A percentile compares a stretch with the other conserved stretches of the same genome.
Evolutionary conservation across 225 moss, liverwort and hornwort species (phyloP).

Genomic region (Takakia lepidozioides): DNA sequence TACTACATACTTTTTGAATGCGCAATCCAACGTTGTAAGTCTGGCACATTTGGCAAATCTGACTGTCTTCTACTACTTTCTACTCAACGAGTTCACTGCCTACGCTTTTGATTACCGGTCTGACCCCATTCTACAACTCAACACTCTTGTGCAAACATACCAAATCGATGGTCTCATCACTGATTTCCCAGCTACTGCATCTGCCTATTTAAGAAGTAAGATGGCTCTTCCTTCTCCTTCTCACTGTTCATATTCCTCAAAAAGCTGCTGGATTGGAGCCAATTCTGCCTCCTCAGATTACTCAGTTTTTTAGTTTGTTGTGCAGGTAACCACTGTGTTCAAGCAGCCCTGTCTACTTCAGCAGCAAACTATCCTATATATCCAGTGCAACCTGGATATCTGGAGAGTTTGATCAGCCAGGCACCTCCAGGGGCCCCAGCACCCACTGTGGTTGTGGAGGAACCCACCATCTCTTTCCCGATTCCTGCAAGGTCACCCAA

Average conservation of each 20-base stretch:
- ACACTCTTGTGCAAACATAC: slow-evolving; percentile 28
- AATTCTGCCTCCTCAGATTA: neutral
- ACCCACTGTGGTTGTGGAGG: neutral
- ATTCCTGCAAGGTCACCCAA: too few relatives aligned
- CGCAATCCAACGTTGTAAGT: slow-evolving; percentile 23
- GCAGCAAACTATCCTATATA: neutral
- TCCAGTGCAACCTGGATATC: neutral
- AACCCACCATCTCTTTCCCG: slow-evolving; percentile 1
- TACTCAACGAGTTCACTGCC: slow-evolving; percentile 48
- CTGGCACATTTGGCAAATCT: slow-evolving; percentile 64
- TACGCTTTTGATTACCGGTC: slow-evolving; percentile 40
- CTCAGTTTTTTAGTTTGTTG: neutral
- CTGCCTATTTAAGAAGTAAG: slow-evolving; percentile 45
- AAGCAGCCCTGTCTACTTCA: neutral
- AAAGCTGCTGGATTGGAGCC: too few relatives aligned
- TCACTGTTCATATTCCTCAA: neutral
- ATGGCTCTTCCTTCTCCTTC: too few relatives aligned
- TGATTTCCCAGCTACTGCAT: slow-evolving; percentile 61
- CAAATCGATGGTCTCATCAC: slow-evolving; percentile 64
- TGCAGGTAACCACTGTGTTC: too few relatives aligned
- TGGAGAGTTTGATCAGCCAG: neutral
- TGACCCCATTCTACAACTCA: slow-evolving; percentile 60
- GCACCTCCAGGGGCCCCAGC: neutral
- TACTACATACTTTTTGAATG: slow-evolving; percentile 9
- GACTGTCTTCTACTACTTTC: slow-evolving; percentile 45